phyloP scores from a whole-genome alignment of 2,329 filamentous ascomycete genomes.

The Neonectria coccinea region DNA sequence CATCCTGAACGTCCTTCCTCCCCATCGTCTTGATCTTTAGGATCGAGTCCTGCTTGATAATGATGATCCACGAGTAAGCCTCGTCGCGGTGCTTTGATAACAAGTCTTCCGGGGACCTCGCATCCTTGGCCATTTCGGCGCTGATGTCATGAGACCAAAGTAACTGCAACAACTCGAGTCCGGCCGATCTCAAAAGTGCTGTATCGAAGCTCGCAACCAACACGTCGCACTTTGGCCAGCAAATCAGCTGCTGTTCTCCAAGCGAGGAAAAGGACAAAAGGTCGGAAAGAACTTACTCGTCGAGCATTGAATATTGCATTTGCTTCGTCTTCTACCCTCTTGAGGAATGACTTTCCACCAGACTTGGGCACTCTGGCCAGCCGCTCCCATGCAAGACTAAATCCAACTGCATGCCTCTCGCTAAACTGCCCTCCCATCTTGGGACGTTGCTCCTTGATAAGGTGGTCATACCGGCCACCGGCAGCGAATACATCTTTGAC shows the following conservation, averaged over 20 bases:
- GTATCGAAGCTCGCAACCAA: conserved; percentile 90
- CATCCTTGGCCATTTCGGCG: conserved; percentile 86
- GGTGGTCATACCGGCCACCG: conserved; percentile 89
- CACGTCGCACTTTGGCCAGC: conserved; percentile 76
- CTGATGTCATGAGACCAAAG: conserved; percentile 89
- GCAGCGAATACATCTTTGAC: conserved; percentile 89
- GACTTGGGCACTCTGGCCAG: conserved; percentile 74
- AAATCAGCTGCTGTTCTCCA: conserved; percentile 7
- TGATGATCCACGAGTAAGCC: conserved; percentile 86
- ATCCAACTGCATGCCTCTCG: conserved; percentile 87
- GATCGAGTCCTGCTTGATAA: conserved; percentile 82
- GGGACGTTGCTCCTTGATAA: conserved; percentile 86
- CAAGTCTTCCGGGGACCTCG: conserved; percentile 82
- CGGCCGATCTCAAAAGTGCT: conserved; percentile 77
- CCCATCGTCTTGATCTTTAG: conserved; percentile 84
- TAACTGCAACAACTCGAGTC: conserved; percentile 80
- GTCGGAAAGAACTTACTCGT: conserved; percentile 63
- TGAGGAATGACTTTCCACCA: conserved; percentile 70
- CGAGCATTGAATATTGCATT: conserved; percentile 69
- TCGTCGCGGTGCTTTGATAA: conserved; percentile 81
- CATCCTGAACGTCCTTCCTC: conserved; percentile 79
- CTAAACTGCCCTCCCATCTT: conserved; percentile 71
- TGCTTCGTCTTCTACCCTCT: conserved; percentile 74
- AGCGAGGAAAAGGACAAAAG: not conserved
- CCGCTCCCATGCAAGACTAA: conserved; percentile 90